phyloP scores from a whole-genome alignment of 1,284 basidiomycete species.

The Leccinum pseudoinsigne region DNA sequence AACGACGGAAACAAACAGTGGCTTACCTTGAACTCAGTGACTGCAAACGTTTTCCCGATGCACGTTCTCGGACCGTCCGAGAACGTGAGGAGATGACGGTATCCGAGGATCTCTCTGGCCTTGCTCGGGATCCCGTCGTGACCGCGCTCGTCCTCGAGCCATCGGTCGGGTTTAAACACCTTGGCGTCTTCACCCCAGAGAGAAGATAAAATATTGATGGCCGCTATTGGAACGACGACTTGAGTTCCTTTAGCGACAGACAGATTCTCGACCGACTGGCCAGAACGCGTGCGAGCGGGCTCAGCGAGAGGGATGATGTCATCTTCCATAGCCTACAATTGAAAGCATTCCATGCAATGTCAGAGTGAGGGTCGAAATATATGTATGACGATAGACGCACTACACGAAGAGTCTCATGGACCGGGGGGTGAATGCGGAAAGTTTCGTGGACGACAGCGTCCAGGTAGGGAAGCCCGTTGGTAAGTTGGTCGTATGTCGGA shows the following conservation, averaged over 20 bases:
- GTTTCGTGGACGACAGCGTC: constrained; percentile 1
- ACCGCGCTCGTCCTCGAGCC: not conserved
- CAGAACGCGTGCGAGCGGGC: not conserved
- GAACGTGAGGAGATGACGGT: constrained; percentile 1
- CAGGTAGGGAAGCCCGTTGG: not conserved
- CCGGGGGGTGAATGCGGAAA: not conserved
- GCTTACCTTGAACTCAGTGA: not conserved
- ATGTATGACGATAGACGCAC: not conserved
- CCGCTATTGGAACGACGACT: not conserved
- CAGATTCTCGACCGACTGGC: not conserved
- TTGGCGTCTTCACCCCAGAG: not conserved
- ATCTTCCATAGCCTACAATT: not conserved
- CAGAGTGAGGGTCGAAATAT: not conserved
- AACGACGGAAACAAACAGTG: too few relatives aligned
- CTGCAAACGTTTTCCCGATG: not conserved
- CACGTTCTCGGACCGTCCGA: not conserved
- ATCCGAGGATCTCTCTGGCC: not conserved
- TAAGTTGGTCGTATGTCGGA: not conserved
- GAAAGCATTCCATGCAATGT: not conserved
- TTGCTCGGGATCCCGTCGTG: not conserved
- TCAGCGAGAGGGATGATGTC: not conserved
- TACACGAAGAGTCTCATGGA: not conserved
- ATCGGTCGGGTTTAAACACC: not conserved
- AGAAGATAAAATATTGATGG: not conserved
- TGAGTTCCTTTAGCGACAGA: not conserved